Conservation (phyloP, 345 rosid genomes). For the Gossypium anomalum region DNA sequence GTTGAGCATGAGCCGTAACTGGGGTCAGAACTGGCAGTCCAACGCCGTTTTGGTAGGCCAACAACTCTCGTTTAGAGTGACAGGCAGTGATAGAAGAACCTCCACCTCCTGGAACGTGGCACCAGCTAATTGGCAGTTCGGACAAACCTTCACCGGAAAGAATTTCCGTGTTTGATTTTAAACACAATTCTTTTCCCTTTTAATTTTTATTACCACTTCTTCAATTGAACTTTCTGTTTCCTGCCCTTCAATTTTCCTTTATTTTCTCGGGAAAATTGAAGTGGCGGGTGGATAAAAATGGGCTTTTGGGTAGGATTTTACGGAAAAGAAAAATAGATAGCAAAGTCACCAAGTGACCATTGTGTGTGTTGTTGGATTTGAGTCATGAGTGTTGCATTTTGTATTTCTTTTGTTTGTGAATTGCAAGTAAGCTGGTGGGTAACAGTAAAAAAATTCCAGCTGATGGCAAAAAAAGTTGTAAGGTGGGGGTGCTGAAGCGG, state of each 20-base stretch:
- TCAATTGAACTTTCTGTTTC: conserved; percentile 11
- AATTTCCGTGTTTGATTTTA: conserved; percentile 20
- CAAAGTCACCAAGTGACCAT: background rate
- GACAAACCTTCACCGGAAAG: background rate
- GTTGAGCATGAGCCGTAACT: background rate
- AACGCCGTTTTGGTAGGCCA: background rate
- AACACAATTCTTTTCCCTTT: background rate
- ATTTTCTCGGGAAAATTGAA: conserved; percentile 49
- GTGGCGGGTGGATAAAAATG: conserved; percentile 17
- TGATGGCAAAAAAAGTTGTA: background rate
- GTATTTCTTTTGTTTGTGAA: conserved; percentile 8
- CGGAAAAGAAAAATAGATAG: conserved; percentile 6
- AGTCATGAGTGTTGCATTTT: background rate
- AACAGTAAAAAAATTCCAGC: conserved; percentile 20
- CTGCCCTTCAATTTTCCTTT: conserved; percentile 34
- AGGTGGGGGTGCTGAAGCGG: conserved; percentile 55
- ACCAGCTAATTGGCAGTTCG: background rate
- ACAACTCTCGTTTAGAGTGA: background rate
- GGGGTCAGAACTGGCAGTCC: conserved; percentile 6
- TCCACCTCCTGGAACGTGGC: background rate
- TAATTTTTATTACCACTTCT: background rate
- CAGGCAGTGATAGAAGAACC: background rate
- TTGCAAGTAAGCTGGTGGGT: conserved; percentile 3
- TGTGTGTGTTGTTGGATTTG: background rate
- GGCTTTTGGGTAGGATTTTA: conserved; percentile 10